Evolutionary conservation across 2,329 filamentous ascomycete genomes (phyloP), one percentile per base, ranked within the genome.

Genomic region (Dothiorella sarmentorum): DNA sequence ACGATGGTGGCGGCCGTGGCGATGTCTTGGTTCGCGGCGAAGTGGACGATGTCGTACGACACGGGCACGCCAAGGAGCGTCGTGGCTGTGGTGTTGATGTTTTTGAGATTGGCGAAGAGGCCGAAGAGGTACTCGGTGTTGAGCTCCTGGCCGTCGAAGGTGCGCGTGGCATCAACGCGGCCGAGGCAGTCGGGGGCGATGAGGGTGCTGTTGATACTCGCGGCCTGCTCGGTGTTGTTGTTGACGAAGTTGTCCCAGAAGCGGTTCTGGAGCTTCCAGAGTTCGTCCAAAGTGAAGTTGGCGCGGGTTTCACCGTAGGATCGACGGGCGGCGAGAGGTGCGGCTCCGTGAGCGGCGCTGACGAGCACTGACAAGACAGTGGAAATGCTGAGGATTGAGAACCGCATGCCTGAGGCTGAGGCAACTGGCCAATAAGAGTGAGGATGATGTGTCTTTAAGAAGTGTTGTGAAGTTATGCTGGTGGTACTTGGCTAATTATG

Each of bases 101-200:
- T 47, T 13, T 38, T 58, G 27, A 60, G 61, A 9, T 66, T 65
- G 43, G 64, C 66, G 63, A 74, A 74, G 27, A 73, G 68, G 9
- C 71, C 72, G 47, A 73, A 74, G 45, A 73, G 66, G 61, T 74
- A 74, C 52, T 74, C 71, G 7, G 71, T 74, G 61, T 74, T 74
- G 24, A 74, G 64, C 59, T 73, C 71, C 33, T 64, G 64, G 17
- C 71, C 71, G 18, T 60, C 45, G 60, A 73, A 73, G 43, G 64
- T 68, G 31, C 71, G 68, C 27, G 69, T 72, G 24, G 67, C 64
- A 52, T 72, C 71, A 15, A 73, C 69, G 15, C 71, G 67, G 38
- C 71, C 71, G 58, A 65, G 64, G 22, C 69, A 62, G 65, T 66
- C 22, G 2, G 33, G n/a, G 1, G 66, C 59, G 45, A 73, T 64